A percentile compares a stretch with the other conserved stretches of the same genome.
These are phyloP conservation scores for Alloteropsis angusta DNA, from an alignment of 202 grass and related monocot species.

Conservation along the genomic window DNA sequence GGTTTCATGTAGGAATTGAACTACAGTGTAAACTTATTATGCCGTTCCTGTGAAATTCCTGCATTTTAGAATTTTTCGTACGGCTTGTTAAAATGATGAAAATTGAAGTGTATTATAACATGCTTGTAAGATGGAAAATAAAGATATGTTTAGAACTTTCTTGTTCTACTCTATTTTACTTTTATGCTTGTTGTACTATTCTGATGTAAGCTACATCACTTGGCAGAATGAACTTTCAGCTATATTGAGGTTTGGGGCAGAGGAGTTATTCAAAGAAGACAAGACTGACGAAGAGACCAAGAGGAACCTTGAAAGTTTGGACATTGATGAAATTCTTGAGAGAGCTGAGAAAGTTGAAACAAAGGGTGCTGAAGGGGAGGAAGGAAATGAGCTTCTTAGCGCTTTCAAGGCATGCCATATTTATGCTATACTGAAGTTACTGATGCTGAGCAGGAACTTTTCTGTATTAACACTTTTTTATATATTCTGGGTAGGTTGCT, in stretches of 20 bases:
- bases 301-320: slow-evolving; percentile 87
- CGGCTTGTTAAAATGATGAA: neutral
- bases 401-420: slow-evolving; percentile 86
- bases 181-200: neutral
- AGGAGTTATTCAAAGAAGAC: slow-evolving; percentile 98
- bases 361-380: slow-evolving; percentile 69
- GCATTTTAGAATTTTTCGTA: neutral
- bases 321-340: slow-evolving; percentile 99
- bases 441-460: neutral
- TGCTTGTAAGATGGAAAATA: neutral
- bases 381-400: slow-evolving; percentile 86
- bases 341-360: slow-evolving; percentile 98
- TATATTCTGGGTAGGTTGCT: slow-evolving; percentile 57
- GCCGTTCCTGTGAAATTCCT: neutral
- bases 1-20: neutral
- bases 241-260: slow-evolving; percentile 95
- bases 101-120: neutral
- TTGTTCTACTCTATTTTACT: neutral
- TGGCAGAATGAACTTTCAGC: slow-evolving; percentile 97
- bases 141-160: neutral
- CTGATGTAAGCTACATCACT: slow-evolving; percentile 22
- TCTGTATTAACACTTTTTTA: slow-evolving; percentile 4
- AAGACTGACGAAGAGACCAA: slow-evolving; percentile 93
- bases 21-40: neutral
- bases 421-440: slow-evolving; percentile 11